Base-by-base conservation (phyloP, 345 rosid genomes). In the Murraya paniculata region DNA sequence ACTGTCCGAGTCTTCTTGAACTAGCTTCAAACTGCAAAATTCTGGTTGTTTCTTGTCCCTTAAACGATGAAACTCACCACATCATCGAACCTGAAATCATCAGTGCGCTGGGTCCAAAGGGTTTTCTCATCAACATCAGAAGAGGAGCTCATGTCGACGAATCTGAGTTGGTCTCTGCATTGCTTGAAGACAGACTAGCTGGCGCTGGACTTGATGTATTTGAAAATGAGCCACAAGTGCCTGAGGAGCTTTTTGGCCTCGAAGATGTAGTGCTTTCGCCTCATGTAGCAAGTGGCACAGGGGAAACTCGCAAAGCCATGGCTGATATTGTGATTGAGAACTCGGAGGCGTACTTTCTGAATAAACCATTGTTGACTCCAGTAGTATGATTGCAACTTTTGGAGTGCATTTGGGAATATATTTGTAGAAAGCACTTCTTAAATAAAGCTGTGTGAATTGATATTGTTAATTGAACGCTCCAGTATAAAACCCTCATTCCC, bases 121-220 rank as follows among this genome's bases (percentile, higher is more conserved):
- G 95, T 21, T 89, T 92, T 78, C 85, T 92, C 36, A 89, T 91
- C 71, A 93, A 91, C 80, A 80, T 91, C 21, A 91, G 89, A 22
- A 64, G 88, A 48, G 97, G 90, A 7, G 84, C 89, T 62, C 91
- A 91, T 78, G 85, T 91, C 28, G 90, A 91, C 74, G 92, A 92
- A 79, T 78, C 67, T 21, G 92, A 88, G 81, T 86, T 90, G 31
- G 91, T 91, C 18, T 83, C 89, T 62, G 93, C 95, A 68, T 76
- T 91, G 27, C 82, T 83, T 8, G 87, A 90, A 83, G 88, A 93
- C 45, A 83, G 89, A 16, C 48, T 90, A 18, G 92, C 91, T 38
- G 91, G 91, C 19, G 94, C 92, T 56, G 92, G 89, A 38, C 85
- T 91, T 4, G 94, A 88, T 64, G 92, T 86, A 16, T 89, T 79